Base-by-base conservation (phyloP, 805 yeast species). In the Starmerella bombicola region DNA sequence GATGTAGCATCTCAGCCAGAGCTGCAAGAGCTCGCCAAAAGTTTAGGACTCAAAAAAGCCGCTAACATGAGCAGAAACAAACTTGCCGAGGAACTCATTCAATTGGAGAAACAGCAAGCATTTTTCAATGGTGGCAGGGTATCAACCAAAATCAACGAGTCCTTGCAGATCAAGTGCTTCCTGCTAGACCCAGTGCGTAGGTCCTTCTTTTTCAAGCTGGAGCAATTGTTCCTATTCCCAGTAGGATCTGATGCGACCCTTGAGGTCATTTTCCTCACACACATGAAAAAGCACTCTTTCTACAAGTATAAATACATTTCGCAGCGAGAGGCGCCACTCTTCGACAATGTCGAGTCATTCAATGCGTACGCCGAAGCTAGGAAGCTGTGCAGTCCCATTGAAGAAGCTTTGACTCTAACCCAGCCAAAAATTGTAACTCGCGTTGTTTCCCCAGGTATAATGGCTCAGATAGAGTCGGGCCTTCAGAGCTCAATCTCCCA, bases 251-350 rank as follows among this genome's bases (percentile, higher is more conserved):
- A 47, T 17, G 47, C 53, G 1, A 35, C 45, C 1, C 31, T 52
- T 16, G 55, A 54, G 19, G 31, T 37, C 8, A 38, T 55, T 1
- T 41, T 48, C 5, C 35, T 54, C 8, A 35, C 53, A 5, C 49
- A 49, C 19, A 55, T 56, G 58, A 35, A 43, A 8, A 41, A 53
- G 36, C 46, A 51, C n/a, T 21, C 39, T 9, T 56, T 53, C 37
- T 37, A 31, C 5, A 28, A 36, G 13, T 55, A 53, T 33, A 45
- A 45, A 7, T 49, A 53, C 33, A 13, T 25, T 13, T 29, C 50
- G 2, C 54, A 52, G 22, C 32, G 31, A 3, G 55, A 50, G 3
- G 35, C 37, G 12, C 54, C 55, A 4, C 19, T 55, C 2, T 55
- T 55, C 33, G 37, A 35, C 4, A 25, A 35, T 25, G 15, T 21